phyloP scores from a whole-genome alignment of 2,329 filamentous ascomycete genomes.

The Neofusicoccum umdonicola region DNA sequence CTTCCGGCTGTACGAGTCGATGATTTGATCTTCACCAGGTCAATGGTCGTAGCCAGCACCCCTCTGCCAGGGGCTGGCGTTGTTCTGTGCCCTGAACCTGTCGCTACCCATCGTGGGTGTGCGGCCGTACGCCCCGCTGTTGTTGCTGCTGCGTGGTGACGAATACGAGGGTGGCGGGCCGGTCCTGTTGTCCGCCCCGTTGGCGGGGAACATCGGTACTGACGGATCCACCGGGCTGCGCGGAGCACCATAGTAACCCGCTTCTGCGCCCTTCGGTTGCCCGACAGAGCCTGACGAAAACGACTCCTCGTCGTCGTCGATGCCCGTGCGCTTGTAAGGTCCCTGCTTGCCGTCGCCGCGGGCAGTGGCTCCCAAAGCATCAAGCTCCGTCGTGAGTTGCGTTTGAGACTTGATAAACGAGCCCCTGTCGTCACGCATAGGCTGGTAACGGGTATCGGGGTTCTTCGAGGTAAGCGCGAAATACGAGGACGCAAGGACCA shows the following conservation, averaged over 20 bases:
- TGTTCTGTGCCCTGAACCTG: slow-evolving; percentile 49
- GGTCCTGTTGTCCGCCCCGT: slow-evolving; percentile 36
- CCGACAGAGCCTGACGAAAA: slow-evolving; percentile 58
- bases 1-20: slow-evolving; percentile 20
- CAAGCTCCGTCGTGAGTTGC: slow-evolving; percentile 82
- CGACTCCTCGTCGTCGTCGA: slow-evolving; percentile 71
- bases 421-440: slow-evolving; percentile 92
- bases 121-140: slow-evolving; percentile 25
- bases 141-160: slow-evolving; percentile 36
- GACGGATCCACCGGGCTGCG: slow-evolving; percentile 50
- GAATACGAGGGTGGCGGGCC: slow-evolving; percentile 30
- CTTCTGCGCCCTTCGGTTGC: slow-evolving; percentile 42
- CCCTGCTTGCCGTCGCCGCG: slow-evolving; percentile 66
- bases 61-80: slow-evolving; percentile 62
- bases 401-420: slow-evolving; percentile 98
- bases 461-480: slow-evolving; percentile 89
- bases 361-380: slow-evolving; percentile 84
- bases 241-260: slow-evolving; percentile 39
- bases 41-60: slow-evolving; percentile 64
- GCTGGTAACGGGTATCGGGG: slow-evolving; percentile 90
- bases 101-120: slow-evolving; percentile 31
- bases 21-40: slow-evolving; percentile 38
- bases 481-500: slow-evolving; percentile 73
- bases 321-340: slow-evolving; percentile 55
- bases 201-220: slow-evolving; percentile 47